These are phyloP conservation scores for Vitis rupestris DNA, from an alignment of 164 flowering plant species.

Conservation along the genomic window DNA sequence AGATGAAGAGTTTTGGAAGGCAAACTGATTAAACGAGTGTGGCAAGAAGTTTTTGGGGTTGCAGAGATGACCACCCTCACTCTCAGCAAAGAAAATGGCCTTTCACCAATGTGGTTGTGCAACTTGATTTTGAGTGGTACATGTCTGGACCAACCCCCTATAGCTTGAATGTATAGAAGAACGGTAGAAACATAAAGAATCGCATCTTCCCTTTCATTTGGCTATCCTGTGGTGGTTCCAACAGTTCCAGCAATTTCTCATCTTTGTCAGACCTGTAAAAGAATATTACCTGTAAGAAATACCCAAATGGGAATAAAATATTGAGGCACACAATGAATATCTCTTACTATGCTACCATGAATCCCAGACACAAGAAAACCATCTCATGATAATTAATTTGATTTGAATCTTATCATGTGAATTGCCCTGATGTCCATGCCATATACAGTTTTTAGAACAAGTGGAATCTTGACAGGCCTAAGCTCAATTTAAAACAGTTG, in stretches of 20 bases:
- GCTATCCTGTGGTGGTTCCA: constrained; percentile 1
- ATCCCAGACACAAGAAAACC: background rate
- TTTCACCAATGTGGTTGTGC: background rate
- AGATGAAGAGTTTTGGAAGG: constrained; percentile 21
- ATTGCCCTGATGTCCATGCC: background rate
- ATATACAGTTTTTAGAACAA: background rate
- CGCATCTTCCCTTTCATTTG: constrained; percentile 3
- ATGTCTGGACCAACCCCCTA: background rate
- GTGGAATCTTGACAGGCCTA: constrained; percentile 14
- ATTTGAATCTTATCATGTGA: background rate
- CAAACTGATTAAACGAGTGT: constrained; percentile 24
- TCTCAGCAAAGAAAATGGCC: background rate
- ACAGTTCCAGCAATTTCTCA: background rate
- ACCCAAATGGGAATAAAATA: background rate
- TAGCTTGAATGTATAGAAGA: constrained; percentile 1
- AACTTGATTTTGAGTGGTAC: background rate
- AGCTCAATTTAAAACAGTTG: too few species aligned
- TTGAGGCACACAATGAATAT: background rate
- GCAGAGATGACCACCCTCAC: constrained; percentile 12
- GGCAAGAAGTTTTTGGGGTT: constrained; percentile 14
- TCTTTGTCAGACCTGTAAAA: background rate
- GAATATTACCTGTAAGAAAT: too few species aligned
- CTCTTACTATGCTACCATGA: background rate
- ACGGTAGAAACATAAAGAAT: constrained; percentile 7
- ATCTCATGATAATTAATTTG: background rate